These are phyloP conservation scores for Aspergillus arachidicola DNA, from an alignment of 2,329 filamentous ascomycete species.

Conservation along the genomic window DNA sequence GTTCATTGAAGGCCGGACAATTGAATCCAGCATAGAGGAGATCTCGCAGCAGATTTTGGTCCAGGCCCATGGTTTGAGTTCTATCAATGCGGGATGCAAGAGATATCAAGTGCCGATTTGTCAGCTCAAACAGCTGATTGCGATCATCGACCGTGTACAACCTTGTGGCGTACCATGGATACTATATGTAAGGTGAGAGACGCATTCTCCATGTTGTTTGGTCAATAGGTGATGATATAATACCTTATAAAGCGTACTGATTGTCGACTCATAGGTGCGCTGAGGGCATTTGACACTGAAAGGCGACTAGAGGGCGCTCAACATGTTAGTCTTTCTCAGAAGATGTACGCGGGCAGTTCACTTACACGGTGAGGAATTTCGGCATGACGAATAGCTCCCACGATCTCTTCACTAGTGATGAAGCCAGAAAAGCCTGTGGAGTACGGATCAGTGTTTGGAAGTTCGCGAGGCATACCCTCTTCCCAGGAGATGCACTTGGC, in stretches of 20 bases:
- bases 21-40: constrained; percentile 44
- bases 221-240: constrained; percentile 3
- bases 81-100: constrained; percentile 65
- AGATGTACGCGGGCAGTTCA: constrained; percentile 10
- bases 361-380: constrained; percentile 54
- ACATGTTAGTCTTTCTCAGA: not conserved
- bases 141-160: constrained; percentile 52
- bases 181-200: constrained; percentile 37
- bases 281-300: constrained; percentile 54
- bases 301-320: constrained; percentile 43
- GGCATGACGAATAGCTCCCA: constrained; percentile 50
- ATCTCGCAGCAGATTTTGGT: constrained; percentile 40
- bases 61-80: constrained; percentile 40
- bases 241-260: constrained; percentile 56
- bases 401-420: constrained; percentile 54
- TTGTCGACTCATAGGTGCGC: constrained; percentile 56
- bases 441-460: constrained; percentile 44
- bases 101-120: constrained; percentile 64
- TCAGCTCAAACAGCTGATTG: constrained; percentile 47
- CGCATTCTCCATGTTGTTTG: not conserved
- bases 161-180: constrained; percentile 52
- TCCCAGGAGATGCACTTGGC: constrained; percentile 54
- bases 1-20: constrained; percentile 48
- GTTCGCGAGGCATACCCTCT: constrained; percentile 35
- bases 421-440: constrained; percentile 56